A percentile compares a stretch with the other conserved stretches of the same genome.
These are phyloP conservation scores for Thinopyrum obtusiflorum DNA, from an alignment of 202 grass and related monocot species.

Conservation along the genomic window DNA sequence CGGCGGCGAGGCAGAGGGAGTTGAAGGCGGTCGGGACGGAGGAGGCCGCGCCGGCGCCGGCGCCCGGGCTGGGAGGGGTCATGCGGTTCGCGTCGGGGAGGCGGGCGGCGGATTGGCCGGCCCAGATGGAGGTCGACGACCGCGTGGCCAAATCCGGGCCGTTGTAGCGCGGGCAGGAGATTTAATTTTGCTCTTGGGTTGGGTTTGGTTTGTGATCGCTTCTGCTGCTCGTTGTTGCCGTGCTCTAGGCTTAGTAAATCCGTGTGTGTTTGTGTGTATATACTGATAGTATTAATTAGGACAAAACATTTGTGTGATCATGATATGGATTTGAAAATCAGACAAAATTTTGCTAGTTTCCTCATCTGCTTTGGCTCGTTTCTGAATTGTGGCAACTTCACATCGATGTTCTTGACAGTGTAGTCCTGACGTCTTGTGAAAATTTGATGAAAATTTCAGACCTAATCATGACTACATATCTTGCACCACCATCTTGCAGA, in stretches of 20 bases:
- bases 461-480: background rate
- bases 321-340: background rate
- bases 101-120: constrained; percentile 52
- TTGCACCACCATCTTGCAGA: background rate
- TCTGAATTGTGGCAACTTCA: background rate
- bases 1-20: background rate
- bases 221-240: background rate
- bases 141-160: constrained; percentile 37
- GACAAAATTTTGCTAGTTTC: background rate
- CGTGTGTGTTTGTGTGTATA: background rate
- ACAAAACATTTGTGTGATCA: background rate
- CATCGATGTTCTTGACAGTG: background rate
- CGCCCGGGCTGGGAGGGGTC: constrained; percentile 44
- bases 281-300: background rate
- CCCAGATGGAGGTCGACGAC: constrained; percentile 25
- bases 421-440: background rate
- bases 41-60: background rate
- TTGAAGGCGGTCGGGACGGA: background rate
- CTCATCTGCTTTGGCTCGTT: background rate
- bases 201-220: background rate
- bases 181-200: background rate
- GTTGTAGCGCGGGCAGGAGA: constrained; percentile 37
- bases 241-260: background rate
- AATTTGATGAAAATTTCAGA: background rate
- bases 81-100: constrained; percentile 69